Base-by-base conservation (phyloP, 805 yeast genomes). In the Pichia manshurica region DNA sequence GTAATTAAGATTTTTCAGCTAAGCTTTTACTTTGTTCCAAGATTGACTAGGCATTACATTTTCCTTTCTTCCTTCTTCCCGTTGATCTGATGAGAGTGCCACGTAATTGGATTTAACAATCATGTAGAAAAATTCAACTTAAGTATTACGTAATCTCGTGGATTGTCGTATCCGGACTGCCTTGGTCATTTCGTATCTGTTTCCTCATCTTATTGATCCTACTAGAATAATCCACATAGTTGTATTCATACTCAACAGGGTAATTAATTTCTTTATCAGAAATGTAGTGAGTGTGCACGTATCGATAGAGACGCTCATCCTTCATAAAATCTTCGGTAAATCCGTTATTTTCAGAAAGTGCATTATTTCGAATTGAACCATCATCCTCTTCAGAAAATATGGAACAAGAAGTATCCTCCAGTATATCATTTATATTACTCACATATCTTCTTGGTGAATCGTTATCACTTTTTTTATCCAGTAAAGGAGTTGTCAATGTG, bases 201-300 rank as follows among this genome's bases (percentile, higher is more conserved):
- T 46, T 28, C 20, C 49, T 20, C 16, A 47, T 35, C n/a, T 42
- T 38, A 5, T 23, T 22, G 9, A 63, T 48, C 44, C 57, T 58
- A 5, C 40, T 44, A 0, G 59, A 47, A 43, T 56, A 49, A 5
- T 48, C 53, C 22, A 54, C 50, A 7, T 53, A 45, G 12, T 42
- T 41, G 19, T 55, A 58, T 29, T 62, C 61, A 34, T 53, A 63
- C 3, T 46, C 63, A 33, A 74, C 71, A 0, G 76, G 77, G 45
- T 69, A 73, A 46, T 73, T 72, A 44, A 67, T 59, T 47, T 66
- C 69, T 1, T 43, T 51, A 1, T 70, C 71, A 36, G 61, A 59
- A 6, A 75, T 66, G 37, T 65, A 59, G 17, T 64, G 67, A 7
- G 54, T 53, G 47, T 62, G 66, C 2, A 66, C 73, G 42, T 53